These are phyloP conservation scores for Cyclotella atomus DNA, from an alignment of 108 stramenopile genomes.

Conservation along the genomic window DNA sequence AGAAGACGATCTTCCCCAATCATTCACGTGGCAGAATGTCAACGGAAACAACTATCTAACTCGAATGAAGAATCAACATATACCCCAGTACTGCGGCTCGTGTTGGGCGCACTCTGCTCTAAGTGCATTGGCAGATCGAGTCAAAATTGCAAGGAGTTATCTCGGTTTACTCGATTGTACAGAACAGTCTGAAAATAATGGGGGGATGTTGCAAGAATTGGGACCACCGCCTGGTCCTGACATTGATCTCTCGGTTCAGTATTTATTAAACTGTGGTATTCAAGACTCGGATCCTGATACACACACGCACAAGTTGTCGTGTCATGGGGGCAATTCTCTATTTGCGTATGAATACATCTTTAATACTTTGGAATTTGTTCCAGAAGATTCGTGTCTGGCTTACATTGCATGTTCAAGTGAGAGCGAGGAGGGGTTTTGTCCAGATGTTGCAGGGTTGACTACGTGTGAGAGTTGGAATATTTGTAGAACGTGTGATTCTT, in stretches of 20 bases:
- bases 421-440: conserved; percentile 80
- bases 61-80: conserved; percentile 73
- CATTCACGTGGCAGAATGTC: conserved; percentile 81
- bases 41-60: conserved; percentile 67
- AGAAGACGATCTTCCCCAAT: conserved; percentile 65
- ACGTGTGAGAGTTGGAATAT: conserved; percentile 73
- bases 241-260: conserved; percentile 51
- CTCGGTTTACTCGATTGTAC: conserved; percentile 2
- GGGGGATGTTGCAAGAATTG: conserved; percentile 18
- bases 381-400: conserved; percentile 81
- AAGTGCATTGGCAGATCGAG: conserved; percentile 73
- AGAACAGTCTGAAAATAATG: not conserved
- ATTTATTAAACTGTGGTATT: conserved; percentile 56
- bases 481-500: conserved; percentile 71
- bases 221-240: conserved; percentile 47
- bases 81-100: conserved; percentile 64
- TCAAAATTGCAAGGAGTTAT: conserved; percentile 71
- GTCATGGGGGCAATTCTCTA: conserved; percentile 69
- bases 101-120: conserved; percentile 90
- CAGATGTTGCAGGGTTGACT: conserved; percentile 56
- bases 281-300: not conserved
- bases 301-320: conserved; percentile 31
- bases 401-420: conserved; percentile 89
- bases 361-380: conserved; percentile 49
- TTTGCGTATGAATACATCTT: conserved; percentile 75